Conservation (phyloP, 345 rosid species). For the Lagerstroemia speciosa region DNA sequence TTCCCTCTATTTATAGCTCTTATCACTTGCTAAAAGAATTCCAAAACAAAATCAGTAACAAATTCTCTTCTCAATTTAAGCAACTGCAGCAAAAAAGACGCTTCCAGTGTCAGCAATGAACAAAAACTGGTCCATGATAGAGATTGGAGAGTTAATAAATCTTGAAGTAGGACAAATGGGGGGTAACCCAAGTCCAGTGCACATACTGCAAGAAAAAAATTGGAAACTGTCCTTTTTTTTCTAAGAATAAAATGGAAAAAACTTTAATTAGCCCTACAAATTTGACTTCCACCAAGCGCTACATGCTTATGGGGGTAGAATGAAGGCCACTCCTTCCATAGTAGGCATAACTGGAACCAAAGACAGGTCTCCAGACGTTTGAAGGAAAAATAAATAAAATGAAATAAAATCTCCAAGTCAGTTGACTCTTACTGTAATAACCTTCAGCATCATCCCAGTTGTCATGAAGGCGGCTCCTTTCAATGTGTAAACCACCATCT, state of each 20-base stretch:
- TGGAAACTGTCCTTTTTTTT: neutral
- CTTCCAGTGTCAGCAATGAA: neutral
- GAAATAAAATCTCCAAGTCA: neutral
- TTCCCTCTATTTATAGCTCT: neutral
- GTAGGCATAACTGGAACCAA: neutral
- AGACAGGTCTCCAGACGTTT: neutral
- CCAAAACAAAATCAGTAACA: neutral
- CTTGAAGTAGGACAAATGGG: neutral
- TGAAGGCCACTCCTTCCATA: neutral
- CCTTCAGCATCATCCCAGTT: slow-evolving; percentile 99
- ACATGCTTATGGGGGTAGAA: neutral
- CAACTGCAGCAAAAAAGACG: neutral
- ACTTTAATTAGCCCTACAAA: neutral
- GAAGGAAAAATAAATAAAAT: neutral
- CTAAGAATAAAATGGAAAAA: neutral
- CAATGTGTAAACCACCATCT: slow-evolving; percentile 53
- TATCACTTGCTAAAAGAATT: neutral
- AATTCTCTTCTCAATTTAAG: neutral
- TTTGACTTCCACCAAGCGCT: neutral
- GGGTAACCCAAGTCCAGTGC: neutral
- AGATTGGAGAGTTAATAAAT: neutral
- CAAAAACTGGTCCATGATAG: neutral
- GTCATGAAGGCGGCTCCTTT: slow-evolving; percentile 86
- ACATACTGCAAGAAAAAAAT: neutral
- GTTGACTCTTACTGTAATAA: slow-evolving; percentile 66